Conservation (phyloP, 225 moss, liverwort and hornwort species). For the Pleurozium schreberi region DNA sequence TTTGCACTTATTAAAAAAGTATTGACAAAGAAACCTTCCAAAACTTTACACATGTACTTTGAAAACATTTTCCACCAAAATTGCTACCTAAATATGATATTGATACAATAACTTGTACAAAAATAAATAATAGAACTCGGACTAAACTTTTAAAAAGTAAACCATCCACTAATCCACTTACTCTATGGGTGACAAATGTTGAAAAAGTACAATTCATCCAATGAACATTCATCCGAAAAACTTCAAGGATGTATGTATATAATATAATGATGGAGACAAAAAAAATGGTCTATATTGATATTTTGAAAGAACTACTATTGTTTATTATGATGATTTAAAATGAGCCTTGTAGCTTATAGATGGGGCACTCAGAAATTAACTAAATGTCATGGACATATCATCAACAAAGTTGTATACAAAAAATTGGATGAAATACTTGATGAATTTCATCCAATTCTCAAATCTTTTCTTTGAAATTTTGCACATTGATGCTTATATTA, state of each 20-base stretch:
- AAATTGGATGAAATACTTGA: too few relatives aligned
- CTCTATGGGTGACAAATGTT: not conserved
- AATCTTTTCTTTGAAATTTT: too few relatives aligned
- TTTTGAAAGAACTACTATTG: not conserved
- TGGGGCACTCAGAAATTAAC: not conserved
- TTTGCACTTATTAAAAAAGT: too few relatives aligned
- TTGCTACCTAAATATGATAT: not conserved
- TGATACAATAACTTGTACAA: not conserved
- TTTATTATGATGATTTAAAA: not conserved
- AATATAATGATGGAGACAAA: not conserved
- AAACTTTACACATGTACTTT: not conserved
- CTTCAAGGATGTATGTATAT: not conserved
- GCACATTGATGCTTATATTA: too few relatives aligned
- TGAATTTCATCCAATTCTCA: too few relatives aligned
- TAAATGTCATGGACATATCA: too few relatives aligned
- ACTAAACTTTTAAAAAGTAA: not conserved
- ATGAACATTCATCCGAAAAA: not conserved
- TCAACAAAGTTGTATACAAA: too few relatives aligned
- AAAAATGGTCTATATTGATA: not conserved
- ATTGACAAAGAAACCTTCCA: not conserved
- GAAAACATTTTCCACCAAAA: not conserved
- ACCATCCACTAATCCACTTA: not conserved
- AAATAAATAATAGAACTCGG: not conserved
- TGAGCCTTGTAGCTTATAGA: accelerated
- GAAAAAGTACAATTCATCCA: not conserved